A percentile compares a stretch with the other conserved stretches of the same genome.
phyloP scores from a whole-genome alignment of 2,329 filamentous ascomycete species.

The Cytospora leucostoma region DNA sequence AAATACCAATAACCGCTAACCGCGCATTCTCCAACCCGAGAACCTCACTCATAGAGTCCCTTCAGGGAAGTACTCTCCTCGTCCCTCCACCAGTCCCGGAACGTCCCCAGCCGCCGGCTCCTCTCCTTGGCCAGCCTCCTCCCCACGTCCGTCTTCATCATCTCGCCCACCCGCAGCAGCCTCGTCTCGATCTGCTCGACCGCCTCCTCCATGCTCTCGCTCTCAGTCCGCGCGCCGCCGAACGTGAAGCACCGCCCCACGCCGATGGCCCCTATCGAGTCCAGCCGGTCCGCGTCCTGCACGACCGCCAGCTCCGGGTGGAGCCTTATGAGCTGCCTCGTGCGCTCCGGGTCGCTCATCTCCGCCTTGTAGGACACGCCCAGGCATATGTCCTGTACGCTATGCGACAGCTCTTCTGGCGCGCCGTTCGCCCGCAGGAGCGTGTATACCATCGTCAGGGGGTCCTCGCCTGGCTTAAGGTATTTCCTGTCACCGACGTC shows the following conservation, averaged over 20 bases:
- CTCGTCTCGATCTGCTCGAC: constrained; percentile 79
- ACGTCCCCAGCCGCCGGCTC: constrained; percentile 52
- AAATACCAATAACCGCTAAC: not conserved
- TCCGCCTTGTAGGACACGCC: constrained; percentile 81
- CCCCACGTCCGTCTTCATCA: constrained; percentile 66
- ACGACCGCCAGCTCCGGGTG: constrained; percentile 81
- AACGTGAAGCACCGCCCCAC: constrained; percentile 79
- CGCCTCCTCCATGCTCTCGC: constrained; percentile 60
- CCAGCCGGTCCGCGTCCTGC: constrained; percentile 90
- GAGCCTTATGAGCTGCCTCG: constrained; percentile 60
- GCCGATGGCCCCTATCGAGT: constrained; percentile 85
- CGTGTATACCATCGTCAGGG: constrained; percentile 55
- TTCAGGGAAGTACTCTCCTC: constrained; percentile 39
- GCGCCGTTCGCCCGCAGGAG: constrained; percentile 61
- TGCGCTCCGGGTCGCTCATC: constrained; percentile 61
- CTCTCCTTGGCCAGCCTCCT: constrained; percentile 54
- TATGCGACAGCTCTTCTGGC: constrained; percentile 57
- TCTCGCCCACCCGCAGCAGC: constrained; percentile 62
- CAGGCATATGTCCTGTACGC: constrained; percentile 71
- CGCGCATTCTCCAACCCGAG: not conserved
- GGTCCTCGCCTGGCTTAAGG: constrained; percentile 56
- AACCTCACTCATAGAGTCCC: constrained; percentile 8
- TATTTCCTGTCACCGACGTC: constrained; percentile 91
- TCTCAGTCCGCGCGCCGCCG: constrained; percentile 61
- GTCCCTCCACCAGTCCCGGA: constrained; percentile 61